phyloP scores from a whole-genome alignment of 129 eudicot genomes.

The Lactuca sativa region DNA sequence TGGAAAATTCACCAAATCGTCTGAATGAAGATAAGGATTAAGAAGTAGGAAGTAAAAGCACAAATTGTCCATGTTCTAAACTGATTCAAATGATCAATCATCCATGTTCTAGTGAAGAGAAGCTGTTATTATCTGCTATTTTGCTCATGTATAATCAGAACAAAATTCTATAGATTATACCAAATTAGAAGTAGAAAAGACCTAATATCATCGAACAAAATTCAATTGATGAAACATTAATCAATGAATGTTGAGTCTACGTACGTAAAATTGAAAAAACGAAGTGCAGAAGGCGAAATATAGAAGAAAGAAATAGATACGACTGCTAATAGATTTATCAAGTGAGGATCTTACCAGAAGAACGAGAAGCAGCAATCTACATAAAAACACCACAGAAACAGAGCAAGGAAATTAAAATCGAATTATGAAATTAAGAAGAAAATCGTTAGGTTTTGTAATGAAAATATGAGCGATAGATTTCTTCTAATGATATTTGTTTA shows the following conservation, averaged over 20 bases:
- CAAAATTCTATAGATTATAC: neutral
- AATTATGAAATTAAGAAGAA: neutral
- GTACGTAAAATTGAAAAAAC: neutral
- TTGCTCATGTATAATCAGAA: neutral
- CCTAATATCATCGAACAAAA: neutral
- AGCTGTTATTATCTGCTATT: neutral
- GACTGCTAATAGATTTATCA: neutral
- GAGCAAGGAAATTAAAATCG: conserved; percentile 2
- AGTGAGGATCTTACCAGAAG: conserved; percentile 31
- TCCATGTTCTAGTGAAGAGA: neutral
- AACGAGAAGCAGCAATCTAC: conserved; percentile 41
- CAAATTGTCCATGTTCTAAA: neutral
- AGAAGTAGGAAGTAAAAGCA: neutral
- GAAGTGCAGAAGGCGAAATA: too few species aligned
- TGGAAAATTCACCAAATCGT: neutral
- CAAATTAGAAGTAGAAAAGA: neutral
- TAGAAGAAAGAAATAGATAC: too few species aligned
- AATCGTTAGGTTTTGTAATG: neutral
- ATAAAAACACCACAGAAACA: neutral
- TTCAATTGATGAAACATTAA: conserved; percentile 1
- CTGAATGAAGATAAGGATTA: neutral
- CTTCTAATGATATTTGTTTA: too few species aligned
- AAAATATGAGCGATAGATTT: neutral
- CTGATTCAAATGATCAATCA: neutral
- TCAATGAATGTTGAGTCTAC: neutral